Evolutionary conservation across 345 rosid genomes (phyloP).

Genomic region (Sonneratia caseolaris): DNA sequence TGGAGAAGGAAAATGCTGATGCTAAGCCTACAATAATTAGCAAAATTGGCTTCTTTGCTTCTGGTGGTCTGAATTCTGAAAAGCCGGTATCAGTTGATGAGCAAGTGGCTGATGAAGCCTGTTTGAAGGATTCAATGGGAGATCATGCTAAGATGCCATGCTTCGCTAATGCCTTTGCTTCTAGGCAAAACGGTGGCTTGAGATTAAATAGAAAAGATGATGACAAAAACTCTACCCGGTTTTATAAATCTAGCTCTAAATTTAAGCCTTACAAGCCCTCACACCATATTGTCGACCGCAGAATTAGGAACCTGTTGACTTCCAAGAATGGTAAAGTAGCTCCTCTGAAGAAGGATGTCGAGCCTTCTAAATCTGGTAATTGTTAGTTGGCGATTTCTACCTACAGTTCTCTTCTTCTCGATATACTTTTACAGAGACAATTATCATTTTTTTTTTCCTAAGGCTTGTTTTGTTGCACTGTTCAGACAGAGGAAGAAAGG

Average conservation of each 20-base stretch:
- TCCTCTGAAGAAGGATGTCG: slow-evolving; percentile 48
- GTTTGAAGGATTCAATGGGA: slow-evolving; percentile 30
- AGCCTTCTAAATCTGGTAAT: slow-evolving; percentile 51
- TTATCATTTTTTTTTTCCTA: background rate
- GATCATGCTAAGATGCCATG: slow-evolving; percentile 20
- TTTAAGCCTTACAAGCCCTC: slow-evolving; percentile 50
- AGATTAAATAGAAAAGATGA: slow-evolving; percentile 65
- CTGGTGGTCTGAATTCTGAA: background rate
- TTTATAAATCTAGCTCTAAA: slow-evolving; percentile 34
- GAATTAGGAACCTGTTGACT: slow-evolving; percentile 50
- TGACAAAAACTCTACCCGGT: slow-evolving; percentile 60
- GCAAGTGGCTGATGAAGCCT: slow-evolving; percentile 19
- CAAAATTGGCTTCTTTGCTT: slow-evolving; percentile 7
- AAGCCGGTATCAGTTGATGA: slow-evolving; percentile 15
- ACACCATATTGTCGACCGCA: slow-evolving; percentile 41
- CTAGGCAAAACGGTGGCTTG: slow-evolving; percentile 35
- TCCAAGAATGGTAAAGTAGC: slow-evolving; percentile 60
- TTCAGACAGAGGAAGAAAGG: slow-evolving; percentile 45
- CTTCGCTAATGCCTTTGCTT: slow-evolving; percentile 29
- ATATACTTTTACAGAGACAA: background rate
- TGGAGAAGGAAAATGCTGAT: slow-evolving; percentile 15
- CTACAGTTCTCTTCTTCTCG: background rate
- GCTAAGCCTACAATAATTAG: slow-evolving; percentile 15
- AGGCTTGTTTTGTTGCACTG: slow-evolving; percentile 11
- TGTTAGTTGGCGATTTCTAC: slow-evolving; percentile 4